A percentile compares a stretch with the other conserved stretches of the same genome.
Conservation (phyloP, 2,329 filamentous ascomycete species). For the Fusarium virguliforme region DNA sequence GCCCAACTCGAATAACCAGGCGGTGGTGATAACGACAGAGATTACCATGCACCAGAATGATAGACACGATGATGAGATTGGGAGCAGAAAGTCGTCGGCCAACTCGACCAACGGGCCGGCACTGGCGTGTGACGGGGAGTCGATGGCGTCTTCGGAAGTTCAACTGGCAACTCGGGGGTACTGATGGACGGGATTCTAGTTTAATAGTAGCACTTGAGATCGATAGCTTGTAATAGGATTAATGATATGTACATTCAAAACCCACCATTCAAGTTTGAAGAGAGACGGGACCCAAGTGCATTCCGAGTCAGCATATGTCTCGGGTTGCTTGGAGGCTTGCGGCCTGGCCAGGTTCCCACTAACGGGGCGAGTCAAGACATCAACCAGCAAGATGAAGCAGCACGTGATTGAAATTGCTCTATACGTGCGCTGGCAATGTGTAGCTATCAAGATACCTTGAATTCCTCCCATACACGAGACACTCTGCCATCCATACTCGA, state of each 20-base stretch:
- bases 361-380: no score
- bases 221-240: neutral
- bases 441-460: no score
- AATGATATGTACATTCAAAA: neutral
- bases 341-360: no score
- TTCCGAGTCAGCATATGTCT: no score
- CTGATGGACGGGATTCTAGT: conserved; percentile 4
- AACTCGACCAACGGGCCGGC: conserved; percentile 31
- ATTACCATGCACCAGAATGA: conserved; percentile 43
- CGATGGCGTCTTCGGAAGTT: conserved; percentile 50
- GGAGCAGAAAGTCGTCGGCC: conserved; percentile 36
- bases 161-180: conserved; percentile 47
- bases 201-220: neutral
- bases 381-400: no score
- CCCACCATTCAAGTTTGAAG: no score
- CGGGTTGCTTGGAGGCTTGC: no score
- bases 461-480: no score
- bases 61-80: conserved; percentile 38
- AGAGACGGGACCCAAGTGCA: no score
- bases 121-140: conserved; percentile 35
- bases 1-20: conserved; percentile 20
- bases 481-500: no score
- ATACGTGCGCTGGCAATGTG: no score
- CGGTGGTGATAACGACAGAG: conserved; percentile 51
- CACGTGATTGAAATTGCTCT: no score